phyloP scores from a whole-genome alignment of 495 filamentous ascomycete species.

The Podospora pseudocomata region DNA sequence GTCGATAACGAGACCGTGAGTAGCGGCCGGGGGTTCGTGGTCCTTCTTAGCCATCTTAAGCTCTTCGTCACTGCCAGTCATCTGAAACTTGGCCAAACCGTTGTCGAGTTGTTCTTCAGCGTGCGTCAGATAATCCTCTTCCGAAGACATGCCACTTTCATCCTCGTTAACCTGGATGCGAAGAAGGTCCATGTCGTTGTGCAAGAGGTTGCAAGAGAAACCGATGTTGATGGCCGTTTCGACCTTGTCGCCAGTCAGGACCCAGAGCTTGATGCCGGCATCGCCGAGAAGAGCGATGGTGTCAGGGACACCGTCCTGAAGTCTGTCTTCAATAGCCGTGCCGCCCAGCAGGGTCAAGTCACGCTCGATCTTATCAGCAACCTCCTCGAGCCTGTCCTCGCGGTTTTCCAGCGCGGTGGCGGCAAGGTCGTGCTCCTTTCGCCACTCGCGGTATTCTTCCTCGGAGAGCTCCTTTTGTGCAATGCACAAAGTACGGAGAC shows the following conservation, averaged over 20 bases:
- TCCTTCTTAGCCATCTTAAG: slow-evolving; percentile 71
- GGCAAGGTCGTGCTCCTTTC: slow-evolving; percentile 79
- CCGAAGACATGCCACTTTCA: slow-evolving; percentile 37
- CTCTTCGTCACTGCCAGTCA: slow-evolving; percentile 87
- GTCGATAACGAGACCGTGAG: slow-evolving; percentile 96
- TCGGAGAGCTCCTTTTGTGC: slow-evolving; percentile 81
- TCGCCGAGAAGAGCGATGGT: slow-evolving; percentile 89
- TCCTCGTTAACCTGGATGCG: slow-evolving; percentile 82
- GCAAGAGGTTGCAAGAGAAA: slow-evolving; percentile 95
- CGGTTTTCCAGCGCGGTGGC: slow-evolving; percentile 78
- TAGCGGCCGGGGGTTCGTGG: slow-evolving; percentile 79
- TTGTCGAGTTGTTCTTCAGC: slow-evolving; percentile 70
- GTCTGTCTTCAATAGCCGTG: slow-evolving; percentile 94
- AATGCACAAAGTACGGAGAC: slow-evolving; percentile 90
- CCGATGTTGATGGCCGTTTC: slow-evolving; percentile 99
- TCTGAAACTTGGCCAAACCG: slow-evolving; percentile 65
- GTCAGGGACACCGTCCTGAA: slow-evolving; percentile 97
- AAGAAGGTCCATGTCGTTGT: slow-evolving; percentile 97
- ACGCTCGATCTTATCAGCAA: slow-evolving; percentile 86
- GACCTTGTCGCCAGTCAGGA: slow-evolving; percentile 97
- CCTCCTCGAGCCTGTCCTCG: slow-evolving; percentile 89
- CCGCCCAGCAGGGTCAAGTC: slow-evolving; percentile 87
- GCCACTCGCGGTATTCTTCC: slow-evolving; percentile 83
- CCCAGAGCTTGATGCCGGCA: slow-evolving; percentile 99
- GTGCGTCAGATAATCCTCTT: slow-evolving; percentile 46